Evolutionary conservation across 768 basidiomycete species (phyloP).

Genomic region (Leucosporidium yakuticum): DNA sequence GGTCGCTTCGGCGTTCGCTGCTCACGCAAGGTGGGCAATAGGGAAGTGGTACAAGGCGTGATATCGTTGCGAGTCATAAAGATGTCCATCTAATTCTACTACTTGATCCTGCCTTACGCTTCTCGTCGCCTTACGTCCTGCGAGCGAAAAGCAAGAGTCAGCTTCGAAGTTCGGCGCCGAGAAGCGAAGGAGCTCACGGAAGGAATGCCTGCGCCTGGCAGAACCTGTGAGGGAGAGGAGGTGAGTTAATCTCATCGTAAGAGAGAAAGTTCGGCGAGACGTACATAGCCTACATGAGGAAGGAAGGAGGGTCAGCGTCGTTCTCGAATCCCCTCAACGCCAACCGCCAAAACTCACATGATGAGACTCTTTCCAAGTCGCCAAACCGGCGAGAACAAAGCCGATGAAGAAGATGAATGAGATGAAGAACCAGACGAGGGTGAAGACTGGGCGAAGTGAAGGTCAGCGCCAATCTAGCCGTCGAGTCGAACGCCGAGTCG

Average conservation of each 20-base stretch:
- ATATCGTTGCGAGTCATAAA: too few relatives aligned
- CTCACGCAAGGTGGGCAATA: too few relatives aligned
- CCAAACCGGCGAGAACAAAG: slow-evolving; percentile 28
- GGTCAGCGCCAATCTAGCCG: background rate
- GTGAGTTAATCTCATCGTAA: background rate
- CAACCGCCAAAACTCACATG: slow-evolving; percentile 11
- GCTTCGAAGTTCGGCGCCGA: too few relatives aligned
- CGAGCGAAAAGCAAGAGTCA: too few relatives aligned
- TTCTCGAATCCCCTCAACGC: background rate
- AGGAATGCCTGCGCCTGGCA: slow-evolving; percentile 27
- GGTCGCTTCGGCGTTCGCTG: too few relatives aligned
- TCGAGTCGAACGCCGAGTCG: background rate
- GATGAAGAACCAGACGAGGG: slow-evolving; percentile 18
- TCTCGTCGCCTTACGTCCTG: too few relatives aligned
- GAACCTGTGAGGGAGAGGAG: background rate
- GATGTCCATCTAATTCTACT: too few relatives aligned
- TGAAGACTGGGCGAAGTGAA: slow-evolving; percentile 1
- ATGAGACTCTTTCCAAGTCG: slow-evolving; percentile 27
- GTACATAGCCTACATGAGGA: background rate
- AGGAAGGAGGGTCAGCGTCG: background rate
- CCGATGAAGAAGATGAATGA: slow-evolving; percentile 33
- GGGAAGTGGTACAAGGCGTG: too few relatives aligned
- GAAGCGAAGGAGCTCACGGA: background rate
- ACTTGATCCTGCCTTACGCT: too few relatives aligned
- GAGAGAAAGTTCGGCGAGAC: too few relatives aligned